Base-by-base conservation (phyloP, 306 rosid genomes). In the Dalbergia oliveri region DNA sequence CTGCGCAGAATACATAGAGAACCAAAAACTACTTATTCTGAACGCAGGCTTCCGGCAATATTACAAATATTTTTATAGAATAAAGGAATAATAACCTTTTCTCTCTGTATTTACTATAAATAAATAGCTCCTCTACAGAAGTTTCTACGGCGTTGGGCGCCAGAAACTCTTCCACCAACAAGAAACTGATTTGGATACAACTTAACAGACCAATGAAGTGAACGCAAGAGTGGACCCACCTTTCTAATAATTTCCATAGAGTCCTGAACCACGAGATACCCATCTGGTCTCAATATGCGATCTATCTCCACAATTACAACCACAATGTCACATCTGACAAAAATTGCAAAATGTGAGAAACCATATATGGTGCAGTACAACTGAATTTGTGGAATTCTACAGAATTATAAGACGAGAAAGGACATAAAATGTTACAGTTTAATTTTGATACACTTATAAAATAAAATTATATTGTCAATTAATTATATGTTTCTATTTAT, bases 141-240 rank as follows among this genome's bases (percentile, higher is more conserved):
- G 62, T 62, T 69, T 65, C 69, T 34, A 81, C 44, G 31, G 41
- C 19, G n/a, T 37, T 58, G 97, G 97, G 70, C 97, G 95, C 99
- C 99, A 94, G 78, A 88, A 90, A 77, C 93, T 88, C 86, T 93
- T 93, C 87, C 84, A 61, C 86, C 92, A 54, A 93, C 80, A 78
- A 94, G 97, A 86, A 84, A 86, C 71, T 84, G 91, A 81, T 88
- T 82, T 45, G 87, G 79, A 71, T 88, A 69, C 49, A 90, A 78
- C 0, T 83, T 81, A 23, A 88, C 63, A 26, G 97, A 88, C 94
- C 93, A 94, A 54, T 91, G 95, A 82, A 94, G 97, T 77, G 97
- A 91, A 35, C 70, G 82, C 77, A 94, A 64, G 50, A 93, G 64
- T 31, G 94, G 87, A 79, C 80, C 81, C 16, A 91, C 70, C 87